A percentile compares a stretch with the other conserved stretches of the same genome.
phyloP scores from a whole-genome alignment of 1,284 basidiomycete genomes.

The Marasmius oreades region DNA sequence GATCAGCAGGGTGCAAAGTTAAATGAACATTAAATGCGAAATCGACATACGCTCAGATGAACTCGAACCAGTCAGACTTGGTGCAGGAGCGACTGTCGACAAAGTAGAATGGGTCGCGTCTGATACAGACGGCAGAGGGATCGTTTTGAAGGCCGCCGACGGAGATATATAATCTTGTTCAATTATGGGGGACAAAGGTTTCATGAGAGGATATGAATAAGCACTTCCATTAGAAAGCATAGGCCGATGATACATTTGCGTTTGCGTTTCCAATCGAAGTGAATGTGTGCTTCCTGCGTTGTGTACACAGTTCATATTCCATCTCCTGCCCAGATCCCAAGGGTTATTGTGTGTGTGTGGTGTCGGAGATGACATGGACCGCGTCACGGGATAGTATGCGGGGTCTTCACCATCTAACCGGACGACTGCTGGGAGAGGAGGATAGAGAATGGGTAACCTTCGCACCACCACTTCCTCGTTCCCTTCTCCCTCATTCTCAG shows the following conservation, averaged over 20 bases:
- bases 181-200: conserved; percentile 51
- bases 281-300: conserved; percentile 31
- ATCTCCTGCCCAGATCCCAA: background rate
- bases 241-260: conserved; percentile 20
- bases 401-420: background rate
- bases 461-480: background rate
- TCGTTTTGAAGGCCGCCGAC: conserved; percentile 30
- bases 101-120: conserved; percentile 16
- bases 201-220: conserved; percentile 29
- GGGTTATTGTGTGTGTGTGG: background rate
- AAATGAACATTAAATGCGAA: conserved; percentile 5
- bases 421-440: background rate
- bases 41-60: conserved; percentile 34
- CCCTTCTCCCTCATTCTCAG: background rate
- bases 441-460: background rate
- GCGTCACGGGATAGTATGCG: background rate
- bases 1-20: background rate
- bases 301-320: conserved; percentile 20
- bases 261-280: conserved; percentile 27
- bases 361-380: background rate
- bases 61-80: conserved; percentile 30
- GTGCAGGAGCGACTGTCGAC: background rate
- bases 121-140: conserved; percentile 26
- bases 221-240: conserved; percentile 32
- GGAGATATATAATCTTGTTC: conserved; percentile 56